Evolutionary conservation across 177 flowering plant genomes (phyloP), one percentile per base, ranked within the genome.

Genomic region (Vitis hybrid): DNA sequence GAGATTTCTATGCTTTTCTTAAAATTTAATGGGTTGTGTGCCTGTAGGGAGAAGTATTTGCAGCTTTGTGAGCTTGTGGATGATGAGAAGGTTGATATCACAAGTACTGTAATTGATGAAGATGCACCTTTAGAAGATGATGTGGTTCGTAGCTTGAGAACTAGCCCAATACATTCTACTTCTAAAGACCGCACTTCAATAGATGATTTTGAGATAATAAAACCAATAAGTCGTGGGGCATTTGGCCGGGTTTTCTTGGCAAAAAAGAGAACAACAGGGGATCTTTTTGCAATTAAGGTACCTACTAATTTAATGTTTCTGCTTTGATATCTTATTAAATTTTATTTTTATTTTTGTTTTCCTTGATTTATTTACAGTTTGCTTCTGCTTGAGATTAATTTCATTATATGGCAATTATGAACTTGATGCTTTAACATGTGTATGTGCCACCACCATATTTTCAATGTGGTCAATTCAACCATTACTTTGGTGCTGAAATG

Each of bases 281-380:
- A 96, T 82, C 91, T 93, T 62, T 96, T 96, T 80, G 99, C 99
- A 2, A 96, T 96, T 56, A 96, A 96, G 99, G 99, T 96, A 82
- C 13, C 2, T 34, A 40, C 45, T 40, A 17, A 1, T 48, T 17
- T 26, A 10, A 13, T 65, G n/a, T 12, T 67, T 0, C 3, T 62
- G 0, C 30, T 55, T 13, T 52, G 4, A 10, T 32, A 34, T 60
- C 45, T 61, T 62, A 4, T 3, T 34, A 8, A 4, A 21, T n/a
- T 56, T 52, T 5, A 40, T 40, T 40, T 40, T 4, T 40, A 40
- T 40, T 40, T 26, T 40, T 6, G 1, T 40, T 63, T n/a, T 55
- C 18, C 10, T 14, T 54, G n/a, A 49, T 55, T 54, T 55, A 45
- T 6, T 18, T 48, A 13, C n/a, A 15, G 1, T 5, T 45, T 68